Base-by-base conservation (phyloP, 2,329 filamentous ascomycete genomes). In the Macrophomina tecta region DNA sequence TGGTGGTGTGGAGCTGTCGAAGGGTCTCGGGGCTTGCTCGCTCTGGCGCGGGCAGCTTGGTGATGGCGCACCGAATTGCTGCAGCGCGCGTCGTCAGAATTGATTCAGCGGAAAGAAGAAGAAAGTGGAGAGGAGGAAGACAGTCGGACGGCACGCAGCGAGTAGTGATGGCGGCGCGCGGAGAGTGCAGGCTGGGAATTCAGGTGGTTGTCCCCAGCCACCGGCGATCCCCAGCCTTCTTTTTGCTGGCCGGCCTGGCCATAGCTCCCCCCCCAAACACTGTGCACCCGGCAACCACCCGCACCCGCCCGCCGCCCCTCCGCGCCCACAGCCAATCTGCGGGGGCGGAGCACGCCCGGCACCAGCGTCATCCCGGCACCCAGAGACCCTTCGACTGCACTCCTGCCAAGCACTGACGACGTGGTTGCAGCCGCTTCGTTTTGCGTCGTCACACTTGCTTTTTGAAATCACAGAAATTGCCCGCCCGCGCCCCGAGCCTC, bases 151-250 rank as follows among this genome's bases (percentile, higher is more conserved):
- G 63, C 40, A 34, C 48, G 7, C 32, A 49, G 58, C 58, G 46
- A 62, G 58, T 62, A 62, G 58, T 65, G 63, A 65, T 56, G 51
- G 34, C 51, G 38, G 34, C 16, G 64, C n/a, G 64, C 52, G 52
- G 52, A 36, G 46, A 36, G 46, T 58, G 64, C 53, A 60, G 42
- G 64, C 53, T 51, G 42, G 64, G 60, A 64, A 66, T 40, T 49
- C 30, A n/a, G 64, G 64, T 51, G 64, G 64, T 66, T 58, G 53
- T 38, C 52, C 53, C 64, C 64, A 62, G 58, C 58, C 58, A 62
- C 58, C 38, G 16, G 45, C 32, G 58, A 62, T 62, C 45, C 56
- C 58, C 58, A 62, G 58, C 58, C 58, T 49, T 45, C 23, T 45
- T 18, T 23, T 49, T 36, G 36, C 42, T n/a, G 30, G 4, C 12